Evolutionary conservation across 176 grass and related monocot genomes (phyloP).

Genomic region (Raddia guianensis): DNA sequence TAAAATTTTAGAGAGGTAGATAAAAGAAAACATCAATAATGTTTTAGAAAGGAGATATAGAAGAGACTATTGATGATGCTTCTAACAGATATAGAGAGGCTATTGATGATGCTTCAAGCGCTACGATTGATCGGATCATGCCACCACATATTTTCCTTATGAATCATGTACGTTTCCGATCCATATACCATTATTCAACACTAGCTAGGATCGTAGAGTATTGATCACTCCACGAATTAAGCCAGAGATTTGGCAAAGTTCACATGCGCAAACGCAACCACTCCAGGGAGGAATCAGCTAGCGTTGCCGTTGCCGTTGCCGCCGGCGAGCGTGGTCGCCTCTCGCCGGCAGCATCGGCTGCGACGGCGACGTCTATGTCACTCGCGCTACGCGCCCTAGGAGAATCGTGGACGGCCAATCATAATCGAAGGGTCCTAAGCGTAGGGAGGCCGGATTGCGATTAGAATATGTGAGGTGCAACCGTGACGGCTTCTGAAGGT

Average conservation of each 20-base stretch:
- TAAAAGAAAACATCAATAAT: too few relatives aligned
- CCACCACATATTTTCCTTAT: background rate
- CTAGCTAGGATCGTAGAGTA: background rate
- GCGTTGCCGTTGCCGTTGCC: background rate
- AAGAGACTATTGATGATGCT: too few relatives aligned
- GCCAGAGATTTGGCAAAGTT: background rate
- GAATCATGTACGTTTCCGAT: background rate
- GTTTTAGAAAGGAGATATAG: too few relatives aligned
- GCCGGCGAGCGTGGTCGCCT: too few relatives aligned
- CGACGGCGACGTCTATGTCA: background rate
- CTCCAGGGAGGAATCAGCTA: background rate
- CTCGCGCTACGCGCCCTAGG: background rate
- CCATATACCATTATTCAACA: background rate
- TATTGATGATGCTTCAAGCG: too few relatives aligned
- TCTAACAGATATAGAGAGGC: too few relatives aligned
- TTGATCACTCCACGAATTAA: background rate
- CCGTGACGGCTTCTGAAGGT: background rate
- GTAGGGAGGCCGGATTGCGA: background rate
- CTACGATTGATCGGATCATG: background rate
- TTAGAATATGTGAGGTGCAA: background rate
- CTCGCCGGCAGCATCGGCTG: too few relatives aligned
- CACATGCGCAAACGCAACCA: background rate
- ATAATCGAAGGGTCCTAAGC: background rate
- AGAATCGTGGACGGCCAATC: background rate
- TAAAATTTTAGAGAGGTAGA: too few relatives aligned